Conservation (phyloP, 768 basidiomycete species). For the Agaricus blazei region DNA sequence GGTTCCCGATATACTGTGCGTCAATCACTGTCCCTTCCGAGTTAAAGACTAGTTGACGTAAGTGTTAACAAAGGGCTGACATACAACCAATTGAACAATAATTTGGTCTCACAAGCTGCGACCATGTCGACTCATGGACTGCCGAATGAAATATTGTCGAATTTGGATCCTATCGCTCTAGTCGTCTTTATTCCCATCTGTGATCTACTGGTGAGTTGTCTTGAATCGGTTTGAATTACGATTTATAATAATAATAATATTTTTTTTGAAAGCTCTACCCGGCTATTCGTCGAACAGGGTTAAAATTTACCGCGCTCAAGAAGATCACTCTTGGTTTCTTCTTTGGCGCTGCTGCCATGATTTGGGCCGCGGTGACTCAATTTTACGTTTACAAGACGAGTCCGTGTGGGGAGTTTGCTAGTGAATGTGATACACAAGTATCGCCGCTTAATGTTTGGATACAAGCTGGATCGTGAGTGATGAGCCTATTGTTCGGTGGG, state of each 20-base stretch:
- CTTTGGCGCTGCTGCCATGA: constrained; percentile 52
- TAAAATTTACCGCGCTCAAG: constrained; percentile 56
- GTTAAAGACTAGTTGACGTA: too few relatives aligned
- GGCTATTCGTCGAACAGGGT: constrained; percentile 39
- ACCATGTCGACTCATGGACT: constrained; percentile 67
- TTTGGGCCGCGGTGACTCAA: constrained; percentile 70
- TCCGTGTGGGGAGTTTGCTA: constrained; percentile 48
- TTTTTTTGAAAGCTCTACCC: constrained; percentile 47
- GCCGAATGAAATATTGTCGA: constrained; percentile 76
- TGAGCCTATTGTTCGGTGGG: too few relatives aligned
- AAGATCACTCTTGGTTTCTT: constrained; percentile 55
- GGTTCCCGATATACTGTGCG: constrained; percentile 71
- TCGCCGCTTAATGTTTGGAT: constrained; percentile 77
- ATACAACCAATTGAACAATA: constrained; percentile 77
- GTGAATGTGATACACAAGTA: constrained; percentile 44
- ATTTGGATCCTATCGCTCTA: constrained; percentile 71
- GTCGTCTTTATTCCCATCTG: constrained; percentile 68
- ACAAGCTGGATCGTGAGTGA: constrained; percentile 58
- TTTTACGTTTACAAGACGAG: constrained; percentile 69
- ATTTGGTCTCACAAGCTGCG: constrained; percentile 74
- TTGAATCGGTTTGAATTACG: background rate
- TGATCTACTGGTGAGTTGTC: constrained; percentile 43
- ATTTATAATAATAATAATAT: background rate
- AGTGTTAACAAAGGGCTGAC: constrained; percentile 49
- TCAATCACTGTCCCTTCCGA: background rate